Base-by-base conservation (phyloP, 2,329 filamentous ascomycete species). In the Mycosphaerella sp. region DNA sequence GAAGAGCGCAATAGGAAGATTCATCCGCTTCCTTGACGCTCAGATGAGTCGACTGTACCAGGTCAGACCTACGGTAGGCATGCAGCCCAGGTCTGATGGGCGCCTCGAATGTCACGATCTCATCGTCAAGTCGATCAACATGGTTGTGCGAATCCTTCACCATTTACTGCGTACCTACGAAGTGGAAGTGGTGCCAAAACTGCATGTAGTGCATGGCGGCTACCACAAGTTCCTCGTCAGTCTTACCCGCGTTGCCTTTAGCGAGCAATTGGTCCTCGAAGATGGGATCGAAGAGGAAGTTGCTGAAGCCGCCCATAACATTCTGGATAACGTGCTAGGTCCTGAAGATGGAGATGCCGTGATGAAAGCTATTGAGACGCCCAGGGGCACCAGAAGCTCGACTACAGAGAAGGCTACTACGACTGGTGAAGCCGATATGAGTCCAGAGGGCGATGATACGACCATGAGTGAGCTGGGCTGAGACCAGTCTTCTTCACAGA, bases 191-290 rank as follows among this genome's bases (percentile, higher is more conserved):
- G 79, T 83, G 46, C 78, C 80, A 46, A 95, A 92, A 68, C 75
- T 95, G 4, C 77, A 79, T 0, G 79, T 80, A 7, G 80, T 87
- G 0, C 78, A 82, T 4, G 88, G 89, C 2, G 87, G 85, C 0
- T 81, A 82, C 48, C 89, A 95, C 65, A 89, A 90, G 49, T 92
- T 95, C 64, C 75, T 95, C 1, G 80, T 96, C 8, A 83, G 83
- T 2, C 74, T 98, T 43, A 90, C 89, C 0, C 75, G 92, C 41
- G 73, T 97, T n/a, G 89, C 88, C 0, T 96, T 95, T 68, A 85
- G 83, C 5, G 89, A 95, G 57, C 86, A 89, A 31, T 70, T 87
- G 7, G 80, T 93, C 9, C 77, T 95, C 29, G 90, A 96, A 70
- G 76, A 78, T 1, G 85, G 85, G 0, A 85, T 95, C 50, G 85